These are phyloP conservation scores for Tricholoma terreum DNA, from an alignment of 768 basidiomycete genomes.

Conservation along the genomic window DNA sequence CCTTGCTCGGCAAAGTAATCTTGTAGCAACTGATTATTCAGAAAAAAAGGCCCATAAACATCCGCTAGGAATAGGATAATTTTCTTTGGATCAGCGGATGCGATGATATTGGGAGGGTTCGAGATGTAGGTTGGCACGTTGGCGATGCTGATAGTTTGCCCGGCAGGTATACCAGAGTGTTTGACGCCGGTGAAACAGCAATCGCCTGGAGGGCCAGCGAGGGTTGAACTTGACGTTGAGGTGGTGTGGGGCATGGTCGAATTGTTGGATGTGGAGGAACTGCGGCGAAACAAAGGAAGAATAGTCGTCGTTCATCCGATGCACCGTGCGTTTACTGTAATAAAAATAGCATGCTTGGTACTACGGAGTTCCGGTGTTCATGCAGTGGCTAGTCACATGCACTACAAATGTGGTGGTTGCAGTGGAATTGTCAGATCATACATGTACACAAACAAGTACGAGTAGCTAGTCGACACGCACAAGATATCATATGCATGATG, in stretches of 20 bases:
- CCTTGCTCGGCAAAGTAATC: conserved; percentile 64
- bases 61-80: conserved; percentile 59
- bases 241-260: not conserved
- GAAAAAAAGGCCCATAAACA: conserved; percentile 55
- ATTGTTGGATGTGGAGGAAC: not conserved
- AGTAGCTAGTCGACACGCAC: too few species aligned
- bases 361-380: too few species aligned
- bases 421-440: too few species aligned
- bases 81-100: conserved; percentile 27
- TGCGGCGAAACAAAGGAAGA: too few species aligned
- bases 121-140: conserved; percentile 55
- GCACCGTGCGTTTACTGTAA: too few species aligned
- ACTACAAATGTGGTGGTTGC: too few species aligned
- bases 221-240: conserved; percentile 22
- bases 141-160: conserved; percentile 36
- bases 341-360: too few species aligned
- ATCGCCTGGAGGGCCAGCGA: conserved; percentile 46
- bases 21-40: conserved; percentile 58
- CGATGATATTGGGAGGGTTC: conserved; percentile 31
- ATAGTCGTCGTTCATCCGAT: too few species aligned
- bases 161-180: conserved; percentile 48
- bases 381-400: too few species aligned
- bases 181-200: conserved; percentile 52
- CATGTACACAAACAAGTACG: too few species aligned
- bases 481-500: too few species aligned